phyloP scores from a whole-genome alignment of 2,329 filamentous ascomycete genomes.

The Penicillium sumatraense region DNA sequence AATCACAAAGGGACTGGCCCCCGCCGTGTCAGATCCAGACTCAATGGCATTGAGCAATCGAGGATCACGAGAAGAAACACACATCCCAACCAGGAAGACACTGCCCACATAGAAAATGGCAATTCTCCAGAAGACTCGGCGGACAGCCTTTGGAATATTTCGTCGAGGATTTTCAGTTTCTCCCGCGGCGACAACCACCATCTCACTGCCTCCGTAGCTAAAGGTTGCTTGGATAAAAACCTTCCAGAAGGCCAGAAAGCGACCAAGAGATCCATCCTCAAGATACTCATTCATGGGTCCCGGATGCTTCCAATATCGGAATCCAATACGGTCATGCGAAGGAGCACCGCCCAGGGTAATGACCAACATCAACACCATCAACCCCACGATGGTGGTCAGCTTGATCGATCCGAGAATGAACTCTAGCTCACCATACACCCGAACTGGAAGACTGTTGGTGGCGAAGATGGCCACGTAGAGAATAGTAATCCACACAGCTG shows the following conservation, averaged over 20 bases:
- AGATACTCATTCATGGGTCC: constrained; percentile 45
- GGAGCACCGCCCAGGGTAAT: constrained; percentile 48
- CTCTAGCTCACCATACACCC: constrained; percentile 29
- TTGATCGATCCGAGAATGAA: constrained; percentile 58
- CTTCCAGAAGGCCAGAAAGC: constrained; percentile 48
- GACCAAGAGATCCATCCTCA: constrained; percentile 49
- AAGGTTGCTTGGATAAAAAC: constrained; percentile 29
- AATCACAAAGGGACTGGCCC: constrained; percentile 63
- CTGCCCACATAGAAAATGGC: constrained; percentile 59
- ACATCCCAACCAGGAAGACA: constrained; percentile 53
- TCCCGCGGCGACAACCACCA: constrained; percentile 53
- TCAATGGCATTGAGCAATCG: constrained; percentile 49
- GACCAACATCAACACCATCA: constrained; percentile 57
- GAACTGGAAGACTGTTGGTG: constrained; percentile 25
- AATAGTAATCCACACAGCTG: constrained; percentile 27
- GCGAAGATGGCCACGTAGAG: constrained; percentile 21
- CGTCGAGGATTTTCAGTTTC: constrained; percentile 56
- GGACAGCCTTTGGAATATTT: constrained; percentile 57
- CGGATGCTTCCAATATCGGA: constrained; percentile 51
- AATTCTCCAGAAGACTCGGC: constrained; percentile 58
- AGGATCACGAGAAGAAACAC: constrained; percentile 52
- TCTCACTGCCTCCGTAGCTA: constrained; percentile 48
- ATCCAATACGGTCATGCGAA: constrained; percentile 36
- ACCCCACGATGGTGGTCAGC: constrained; percentile 54
- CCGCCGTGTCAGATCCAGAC: constrained; percentile 39